Base-by-base conservation (phyloP, 805 yeast genomes). In the Naumovozyma baii region DNA sequence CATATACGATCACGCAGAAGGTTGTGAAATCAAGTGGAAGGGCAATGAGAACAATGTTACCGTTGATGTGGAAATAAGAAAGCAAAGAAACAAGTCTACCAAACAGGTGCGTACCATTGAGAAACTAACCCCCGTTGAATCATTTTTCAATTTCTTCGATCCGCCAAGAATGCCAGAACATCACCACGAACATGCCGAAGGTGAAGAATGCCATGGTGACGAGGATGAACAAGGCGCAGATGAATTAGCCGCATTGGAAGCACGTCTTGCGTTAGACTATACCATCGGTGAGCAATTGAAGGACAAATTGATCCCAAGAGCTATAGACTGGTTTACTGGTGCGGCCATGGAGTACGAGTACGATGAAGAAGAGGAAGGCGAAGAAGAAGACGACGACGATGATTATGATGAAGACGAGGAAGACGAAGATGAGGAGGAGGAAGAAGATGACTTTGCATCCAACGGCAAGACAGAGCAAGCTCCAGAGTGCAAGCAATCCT, bases 321-420 rank as follows among this genome's bases (percentile, higher is more conserved):
- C 97, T 38, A 75, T 92, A 54, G 97, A 90, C 62, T 92, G 98
- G 97, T 92, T 87, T 63, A 90, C 98, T 8, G 98, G 98, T 36
- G 86, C 86, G 49, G 98, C 98, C 18, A 73, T 90, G 43, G 94
- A 83, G 41, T 83, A 74, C 57, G 81, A 74, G 48, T 76, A 69
- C 36, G 69, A 66, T 45, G 73, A 73, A 26, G 84, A 72, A 14
- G 80, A 74, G 12, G 86, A 72, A 8, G 84, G 74, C 14, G 76
- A 68, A 16, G 80, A 71, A 2, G 80, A 72, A 3, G 79, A 73
- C 10, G 78, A 67, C 2, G 78, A 68, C 5, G 83, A 74, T 13
- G 83, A 71, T 1, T 84, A 74, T 64, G 42, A 79, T 64, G 85
- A 74, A 2, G 85, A 74, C 3, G 84, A 73, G 12, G 78, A 69